These are phyloP conservation scores for Ophiocordyceps australis DNA, from an alignment of 2,329 filamentous ascomycete species.

Conservation along the genomic window DNA sequence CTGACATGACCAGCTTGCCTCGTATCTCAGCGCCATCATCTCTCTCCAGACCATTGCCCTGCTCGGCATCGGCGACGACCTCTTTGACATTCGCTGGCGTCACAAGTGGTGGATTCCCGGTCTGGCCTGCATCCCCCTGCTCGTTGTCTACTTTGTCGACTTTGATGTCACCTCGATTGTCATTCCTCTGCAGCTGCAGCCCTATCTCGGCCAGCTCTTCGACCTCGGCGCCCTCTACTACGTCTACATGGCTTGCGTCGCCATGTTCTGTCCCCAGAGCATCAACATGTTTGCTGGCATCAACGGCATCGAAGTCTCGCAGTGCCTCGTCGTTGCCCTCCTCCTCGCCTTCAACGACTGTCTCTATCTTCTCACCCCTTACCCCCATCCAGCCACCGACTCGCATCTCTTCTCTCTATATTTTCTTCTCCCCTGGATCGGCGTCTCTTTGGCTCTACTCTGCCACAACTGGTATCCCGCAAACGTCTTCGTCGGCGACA, in stretches of 20 bases:
- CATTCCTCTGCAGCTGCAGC: constrained; percentile 68
- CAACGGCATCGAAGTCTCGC: constrained; percentile 91
- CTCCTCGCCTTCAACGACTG: constrained; percentile 75
- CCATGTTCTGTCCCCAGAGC: constrained; percentile 95
- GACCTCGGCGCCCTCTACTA: constrained; percentile 80
- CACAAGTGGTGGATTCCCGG: constrained; percentile 98
- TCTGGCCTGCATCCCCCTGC: constrained; percentile 79
- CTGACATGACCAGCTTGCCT: constrained; percentile 49
- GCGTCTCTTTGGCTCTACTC: constrained; percentile 73
- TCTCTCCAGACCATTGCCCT: constrained; percentile 82
- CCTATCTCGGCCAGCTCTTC: constrained; percentile 69
- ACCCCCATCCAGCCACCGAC: constrained; percentile 86
- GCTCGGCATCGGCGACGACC: constrained; percentile 83
- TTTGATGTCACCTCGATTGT: constrained; percentile 95
- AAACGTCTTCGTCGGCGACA: constrained; percentile 90
- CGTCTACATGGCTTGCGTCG: constrained; percentile 86
- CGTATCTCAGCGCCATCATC: constrained; percentile 84
- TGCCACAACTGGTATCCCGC: constrained; percentile 94
- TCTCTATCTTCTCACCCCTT: constrained; percentile 68
- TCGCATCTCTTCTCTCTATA: constrained; percentile 94
- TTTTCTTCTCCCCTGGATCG: constrained; percentile 83
- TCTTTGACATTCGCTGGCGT: constrained; percentile 96
- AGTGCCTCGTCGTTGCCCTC: constrained; percentile 77
- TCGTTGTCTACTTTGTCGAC: constrained; percentile 96
- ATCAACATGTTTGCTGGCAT: constrained; percentile 99